phyloP scores from a whole-genome alignment of 2,329 filamentous ascomycete species.

The Bipolaris sorokiniana region DNA sequence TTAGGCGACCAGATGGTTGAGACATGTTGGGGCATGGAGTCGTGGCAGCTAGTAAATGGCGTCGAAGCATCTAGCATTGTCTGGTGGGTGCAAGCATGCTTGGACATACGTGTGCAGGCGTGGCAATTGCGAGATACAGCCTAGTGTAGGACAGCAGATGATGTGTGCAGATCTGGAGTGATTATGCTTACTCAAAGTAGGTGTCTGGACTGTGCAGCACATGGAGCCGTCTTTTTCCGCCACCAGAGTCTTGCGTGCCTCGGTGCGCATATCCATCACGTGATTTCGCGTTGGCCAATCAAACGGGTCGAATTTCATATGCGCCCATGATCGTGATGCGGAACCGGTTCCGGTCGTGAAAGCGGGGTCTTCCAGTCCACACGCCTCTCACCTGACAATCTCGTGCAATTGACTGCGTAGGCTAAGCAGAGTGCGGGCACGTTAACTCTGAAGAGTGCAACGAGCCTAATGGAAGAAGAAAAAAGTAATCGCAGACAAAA shows the following conservation, averaged over 20 bases:
- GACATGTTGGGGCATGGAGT: not conserved
- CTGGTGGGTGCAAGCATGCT: not conserved
- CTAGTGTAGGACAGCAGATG: slow-evolving; percentile 3
- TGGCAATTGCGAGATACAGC: slow-evolving; percentile 6
- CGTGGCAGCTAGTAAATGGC: not conserved
- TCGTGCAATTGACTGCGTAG: slow-evolving; percentile 1
- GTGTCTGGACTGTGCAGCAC: slow-evolving; percentile 13
- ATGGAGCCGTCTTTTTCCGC: slow-evolving; percentile 12
- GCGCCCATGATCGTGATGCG: not conserved
- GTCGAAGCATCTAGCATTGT: slow-evolving; percentile 3
- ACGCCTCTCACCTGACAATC: slow-evolving; percentile 4
- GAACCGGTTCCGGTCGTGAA: slow-evolving; percentile 23
- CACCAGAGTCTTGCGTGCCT: slow-evolving; percentile 6
- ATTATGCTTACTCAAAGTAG: slow-evolving; percentile 16
- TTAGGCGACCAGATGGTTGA: not conserved
- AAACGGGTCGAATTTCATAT: slow-evolving; percentile 7
- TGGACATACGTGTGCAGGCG: not conserved
- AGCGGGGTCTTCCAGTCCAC: slow-evolving; percentile 25
- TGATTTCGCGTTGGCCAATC: slow-evolving; percentile 24
- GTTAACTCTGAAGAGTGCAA: not conserved
- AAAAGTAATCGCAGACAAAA: not conserved
- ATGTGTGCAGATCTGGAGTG: slow-evolving; percentile 2
- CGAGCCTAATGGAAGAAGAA: not conserved
- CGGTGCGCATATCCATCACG: slow-evolving; percentile 14
- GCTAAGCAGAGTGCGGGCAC: not conserved